Base-by-base conservation (phyloP, 2,329 filamentous ascomycete genomes). In the Fusarium coffeatum region DNA sequence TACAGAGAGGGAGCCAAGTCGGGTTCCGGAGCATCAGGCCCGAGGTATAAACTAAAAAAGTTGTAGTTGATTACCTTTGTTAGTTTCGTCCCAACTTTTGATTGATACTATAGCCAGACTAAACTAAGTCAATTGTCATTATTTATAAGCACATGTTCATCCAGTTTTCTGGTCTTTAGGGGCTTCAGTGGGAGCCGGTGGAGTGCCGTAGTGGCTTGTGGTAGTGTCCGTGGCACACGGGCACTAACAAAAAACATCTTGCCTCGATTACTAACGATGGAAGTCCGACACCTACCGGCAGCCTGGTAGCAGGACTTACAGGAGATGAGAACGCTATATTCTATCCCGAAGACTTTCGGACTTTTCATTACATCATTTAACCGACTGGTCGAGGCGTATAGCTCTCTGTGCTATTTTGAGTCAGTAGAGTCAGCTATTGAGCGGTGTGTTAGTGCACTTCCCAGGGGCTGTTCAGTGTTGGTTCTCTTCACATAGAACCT, bases 1-100 rank as follows among this genome's bases (percentile, higher is more conserved):
- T 34, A 15, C 30, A 50, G 11, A 8, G 8, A 41, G 49, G 23
- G 9, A n/a, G 16, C 30, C 16, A 45, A 46, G 28, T 8, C 30
- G 3, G 22, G 15, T 13, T 11, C 23, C 49, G 56, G 56, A 59
- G 56, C 41, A 45, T 55, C 30, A 55, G n/a, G 23, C 40, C 56
- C 56, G 56, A 46, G 8, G 2, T n/a, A 20, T 9, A 28, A 45
- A 37, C 48, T 55, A 45, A n/a, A 37, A 20, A 30, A 30, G 27
- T 12, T 28, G 27, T 18, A 42, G 27, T 30, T 46, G 20, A n/a
- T 25, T 18, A 6, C 22, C 7, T 45, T 45, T 25, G n/a, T 25
- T 51, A 51, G 23, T 42, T 20, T 53, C 23, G 34, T 53, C 23
- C 18, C 30, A 15, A 20, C 49, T 53, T 9, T 27, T 37, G 22